Base-by-base conservation (phyloP, 768 basidiomycete genomes). In the Hygrocybe punicea region DNA sequence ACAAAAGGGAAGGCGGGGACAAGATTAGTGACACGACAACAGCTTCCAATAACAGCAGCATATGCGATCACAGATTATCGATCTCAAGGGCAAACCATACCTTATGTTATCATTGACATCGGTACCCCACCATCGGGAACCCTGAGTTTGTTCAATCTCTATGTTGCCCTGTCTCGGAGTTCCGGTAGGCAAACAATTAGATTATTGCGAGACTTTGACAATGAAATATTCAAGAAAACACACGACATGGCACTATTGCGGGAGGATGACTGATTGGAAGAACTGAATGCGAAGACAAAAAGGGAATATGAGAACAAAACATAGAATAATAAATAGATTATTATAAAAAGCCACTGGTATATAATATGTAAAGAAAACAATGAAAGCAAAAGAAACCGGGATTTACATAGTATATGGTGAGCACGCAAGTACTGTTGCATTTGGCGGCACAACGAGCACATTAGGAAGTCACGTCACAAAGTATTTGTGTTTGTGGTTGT, bases 1-100 rank as follows among this genome's bases (percentile, higher is more conserved):
- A n/a, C n/a, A n/a, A n/a, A n/a, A n/a, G n/a, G n/a, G n/a, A n/a
- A n/a, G n/a, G n/a, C n/a, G n/a, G n/a, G n/a, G n/a, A n/a, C n/a
- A n/a, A 58, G 59, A 53, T 40, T 44, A 4, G 36, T 46, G 13
- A 33, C 19, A 17, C 52, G 72, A 8, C 9, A 47, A 2, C 75
- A 78, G 55, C 60, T 68, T 13, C 60, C 74, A 0, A 50, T 79
- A 1, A 73, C 74, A 4, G 56, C 65, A 0, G 74, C 74, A 23
- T 78, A 76, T 51, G 70, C 73, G 1, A 78, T 79, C 62, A 78
- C 75, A 0, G 75, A 78, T 58, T 78, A 77, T 55, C 48, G 67
- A 25, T 61, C 72, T 3, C 77, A 80, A 59, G 78, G 77, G 0
- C 77, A 79, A 57, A 79, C 76, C 1, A 65, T 80, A 1, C 47